Evolutionary conservation across 805 yeast species (phyloP).

Genomic region (Nakazawaea wickerhamii): DNA sequence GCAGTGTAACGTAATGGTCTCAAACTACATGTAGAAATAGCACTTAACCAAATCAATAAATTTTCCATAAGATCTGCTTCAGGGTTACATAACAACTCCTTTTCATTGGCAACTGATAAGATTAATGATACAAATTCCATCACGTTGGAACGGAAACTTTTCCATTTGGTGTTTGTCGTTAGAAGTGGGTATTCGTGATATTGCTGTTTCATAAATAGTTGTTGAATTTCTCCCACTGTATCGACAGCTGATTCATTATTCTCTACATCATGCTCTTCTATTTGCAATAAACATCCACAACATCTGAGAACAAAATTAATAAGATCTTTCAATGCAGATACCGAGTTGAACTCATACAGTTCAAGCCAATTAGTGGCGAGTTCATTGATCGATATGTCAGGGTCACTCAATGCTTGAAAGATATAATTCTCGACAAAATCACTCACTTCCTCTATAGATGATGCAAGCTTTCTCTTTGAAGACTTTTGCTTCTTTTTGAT

Average conservation of each 20-base stretch:
- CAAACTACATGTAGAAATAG: slow-evolving; percentile 62
- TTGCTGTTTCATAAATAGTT: slow-evolving; percentile 53
- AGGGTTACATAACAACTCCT: slow-evolving; percentile 48
- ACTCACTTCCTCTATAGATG: slow-evolving; percentile 32
- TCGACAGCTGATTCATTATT: slow-evolving; percentile 66
- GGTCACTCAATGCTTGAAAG: slow-evolving; percentile 45
- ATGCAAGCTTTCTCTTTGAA: slow-evolving; percentile 9
- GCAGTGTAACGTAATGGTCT: slow-evolving; percentile 70
- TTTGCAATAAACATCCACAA: slow-evolving; percentile 64
- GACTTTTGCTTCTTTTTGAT: slow-evolving; percentile 13
- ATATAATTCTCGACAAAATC: slow-evolving; percentile 42
- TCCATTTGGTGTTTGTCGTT: slow-evolving; percentile 44
- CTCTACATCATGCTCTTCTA: slow-evolving; percentile 71
- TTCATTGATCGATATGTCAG: slow-evolving; percentile 45
- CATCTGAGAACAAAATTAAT: slow-evolving; percentile 65
- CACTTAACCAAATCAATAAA: slow-evolving; percentile 68
- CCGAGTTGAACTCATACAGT: slow-evolving; percentile 36
- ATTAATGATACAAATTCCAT: slow-evolving; percentile 50
- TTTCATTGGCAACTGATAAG: slow-evolving; percentile 50
- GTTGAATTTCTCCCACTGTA: slow-evolving; percentile 68
- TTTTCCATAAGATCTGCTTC: slow-evolving; percentile 45
- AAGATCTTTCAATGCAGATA: slow-evolving; percentile 51
- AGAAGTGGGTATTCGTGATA: slow-evolving; percentile 66
- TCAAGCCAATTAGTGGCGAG: slow-evolving; percentile 56
- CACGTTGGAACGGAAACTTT: slow-evolving; percentile 48